Base-by-base conservation (phyloP, 1,284 basidiomycete species). In the Microbotryomycetes sp. region DNA sequence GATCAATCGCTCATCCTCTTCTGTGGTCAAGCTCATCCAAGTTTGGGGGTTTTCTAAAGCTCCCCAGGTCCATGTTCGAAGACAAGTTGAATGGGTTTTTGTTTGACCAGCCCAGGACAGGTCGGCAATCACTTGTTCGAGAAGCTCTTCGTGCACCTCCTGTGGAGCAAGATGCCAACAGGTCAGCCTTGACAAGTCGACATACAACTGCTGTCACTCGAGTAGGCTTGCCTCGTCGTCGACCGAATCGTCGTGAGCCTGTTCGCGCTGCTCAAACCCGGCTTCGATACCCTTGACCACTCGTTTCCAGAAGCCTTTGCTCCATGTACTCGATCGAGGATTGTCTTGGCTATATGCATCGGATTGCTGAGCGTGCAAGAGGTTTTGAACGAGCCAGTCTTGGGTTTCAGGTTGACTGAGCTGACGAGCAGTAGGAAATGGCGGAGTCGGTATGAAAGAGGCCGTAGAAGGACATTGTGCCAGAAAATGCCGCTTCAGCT, bases 1-100 rank as follows among this genome's bases (percentile, higher is more conserved):
- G 26, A 68, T 68, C 56, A 68, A 58, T 29, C 61, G 49, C 4
- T 54, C 60, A 14, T 68, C 67, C 36, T 68, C 67, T 30, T 47
- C 28, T 6, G 65, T 62, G n/a, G 2, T 52, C 16, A 66, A 48
- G 6, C 47, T 25, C 1, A 48, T n/a, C 67, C 67, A 68, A 2
- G 42, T 28, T 3, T 30, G 3, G 1, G 29, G 14, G 3, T 2
- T 5, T 9, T 3, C 4, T 15, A 6, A 9, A 47, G 26, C n/a
- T 42, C 65, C 67, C 62, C 62, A 68, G 22, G 29, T 64, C 32
- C 63, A 66, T 1, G n/a, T 62, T 15, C 67, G 30, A 6, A 57
- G 45, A 9, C 42, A 49, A 1, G 36, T 23, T 25, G 31, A 46
- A 2, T 59, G 59, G 36, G 19, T 19, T 19, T 9, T 12, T 9